phyloP scores from a whole-genome alignment of 331 rosid species.

The Saraca asoca region DNA sequence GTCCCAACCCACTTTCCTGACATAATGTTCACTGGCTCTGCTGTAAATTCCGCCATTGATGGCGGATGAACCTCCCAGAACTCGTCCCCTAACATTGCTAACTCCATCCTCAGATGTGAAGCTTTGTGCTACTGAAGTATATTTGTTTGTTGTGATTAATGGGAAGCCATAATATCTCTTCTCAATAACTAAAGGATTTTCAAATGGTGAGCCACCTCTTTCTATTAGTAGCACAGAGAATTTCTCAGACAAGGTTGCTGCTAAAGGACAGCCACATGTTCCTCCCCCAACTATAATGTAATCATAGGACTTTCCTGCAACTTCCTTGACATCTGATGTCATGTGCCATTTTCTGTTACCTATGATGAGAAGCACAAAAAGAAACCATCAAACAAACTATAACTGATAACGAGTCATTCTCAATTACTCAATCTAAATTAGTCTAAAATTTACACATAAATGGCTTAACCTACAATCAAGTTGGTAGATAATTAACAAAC shows the following conservation, averaged over 20 bases:
- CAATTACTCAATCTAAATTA: too few relatives aligned
- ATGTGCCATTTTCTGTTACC: slow-evolving; percentile 54
- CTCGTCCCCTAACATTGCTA: slow-evolving; percentile 65
- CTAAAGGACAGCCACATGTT: slow-evolving; percentile 68
- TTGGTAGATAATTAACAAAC: too few relatives aligned
- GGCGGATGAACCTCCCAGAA: slow-evolving; percentile 74
- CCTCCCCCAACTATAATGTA: slow-evolving; percentile 84
- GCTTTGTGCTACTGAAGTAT: slow-evolving; percentile 62
- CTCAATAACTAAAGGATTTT: slow-evolving; percentile 53
- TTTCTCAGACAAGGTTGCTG: slow-evolving; percentile 67
- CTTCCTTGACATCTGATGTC: slow-evolving; percentile 65
- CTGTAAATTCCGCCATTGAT: slow-evolving; percentile 72
- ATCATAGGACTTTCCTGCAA: slow-evolving; percentile 63
- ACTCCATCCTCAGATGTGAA: slow-evolving; percentile 64
- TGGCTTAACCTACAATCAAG: too few relatives aligned
- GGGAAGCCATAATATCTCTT: slow-evolving; percentile 58
- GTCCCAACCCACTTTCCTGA: slow-evolving; percentile 59
- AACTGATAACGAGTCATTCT: too few relatives aligned
- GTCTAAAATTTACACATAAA: too few relatives aligned
- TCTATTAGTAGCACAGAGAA: slow-evolving; percentile 68
- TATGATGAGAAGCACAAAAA: not conserved
- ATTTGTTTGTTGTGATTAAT: slow-evolving; percentile 41
- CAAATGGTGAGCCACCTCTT: slow-evolving; percentile 70
- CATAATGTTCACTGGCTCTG: slow-evolving; percentile 63
- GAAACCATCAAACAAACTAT: too few relatives aligned